Evolutionary conservation across 169 alveolate species (phyloP).

Genomic region (Plasmodium berghei): DNA sequence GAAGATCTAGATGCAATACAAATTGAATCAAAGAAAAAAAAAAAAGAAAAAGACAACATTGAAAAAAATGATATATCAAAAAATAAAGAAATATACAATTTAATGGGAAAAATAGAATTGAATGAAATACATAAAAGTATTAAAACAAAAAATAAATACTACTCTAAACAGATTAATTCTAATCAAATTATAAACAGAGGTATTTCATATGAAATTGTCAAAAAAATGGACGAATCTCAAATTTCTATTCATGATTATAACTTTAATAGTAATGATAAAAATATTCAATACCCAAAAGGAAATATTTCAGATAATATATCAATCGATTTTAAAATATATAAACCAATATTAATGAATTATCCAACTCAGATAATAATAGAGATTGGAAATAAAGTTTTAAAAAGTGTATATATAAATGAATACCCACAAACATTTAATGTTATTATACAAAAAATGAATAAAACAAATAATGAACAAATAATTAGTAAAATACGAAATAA

Average conservation of each 20-base stretch:
- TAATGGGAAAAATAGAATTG: no score
- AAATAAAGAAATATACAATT: no score
- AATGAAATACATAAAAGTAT: no score
- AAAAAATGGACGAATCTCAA: no score
- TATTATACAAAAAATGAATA: slow-evolving; percentile 28
- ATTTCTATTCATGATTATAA: slow-evolving; percentile 22
- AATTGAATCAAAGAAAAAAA: no score
- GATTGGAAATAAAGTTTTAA: slow-evolving; percentile 30
- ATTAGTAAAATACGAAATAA: slow-evolving; percentile 57
- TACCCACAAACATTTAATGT: slow-evolving; percentile 67
- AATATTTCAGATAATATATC: slow-evolving; percentile 28
- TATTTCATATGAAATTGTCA: no score
- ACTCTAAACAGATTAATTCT: no score
- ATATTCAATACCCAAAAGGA: slow-evolving; percentile 20
- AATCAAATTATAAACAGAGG: no score
- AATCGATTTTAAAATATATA: slow-evolving; percentile 68
- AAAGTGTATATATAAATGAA: slow-evolving; percentile 39
- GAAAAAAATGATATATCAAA: no score
- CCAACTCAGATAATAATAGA: slow-evolving; percentile 38
- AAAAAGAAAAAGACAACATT: no score
- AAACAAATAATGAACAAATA: slow-evolving; percentile 36
- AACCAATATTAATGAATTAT: slow-evolving; percentile 52
- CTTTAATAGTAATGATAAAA: slow-evolving; percentile 29
- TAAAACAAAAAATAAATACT: no score
- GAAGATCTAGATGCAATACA: no score